Conservation (phyloP, 768 basidiomycete genomes). For the Dentipellis fragilis region DNA sequence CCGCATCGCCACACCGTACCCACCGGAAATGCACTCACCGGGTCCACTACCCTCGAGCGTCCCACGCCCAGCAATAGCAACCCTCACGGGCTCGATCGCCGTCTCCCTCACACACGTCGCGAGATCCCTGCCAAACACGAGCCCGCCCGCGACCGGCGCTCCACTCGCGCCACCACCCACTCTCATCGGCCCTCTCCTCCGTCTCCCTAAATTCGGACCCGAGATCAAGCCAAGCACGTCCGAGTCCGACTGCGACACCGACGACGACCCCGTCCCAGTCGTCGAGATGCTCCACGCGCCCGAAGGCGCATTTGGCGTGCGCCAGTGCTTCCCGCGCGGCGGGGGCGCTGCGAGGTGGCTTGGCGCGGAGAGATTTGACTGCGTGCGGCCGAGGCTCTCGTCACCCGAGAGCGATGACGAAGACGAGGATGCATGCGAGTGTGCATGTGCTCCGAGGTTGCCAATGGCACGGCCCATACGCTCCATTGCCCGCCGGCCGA, state of each 20-base stretch:
- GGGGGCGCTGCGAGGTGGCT: constrained; percentile 2
- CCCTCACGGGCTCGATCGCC: constrained; percentile 25
- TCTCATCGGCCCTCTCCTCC: constrained; percentile 45
- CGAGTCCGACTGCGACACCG: constrained; percentile 38
- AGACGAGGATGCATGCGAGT: constrained; percentile 22
- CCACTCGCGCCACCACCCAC: constrained; percentile 17
- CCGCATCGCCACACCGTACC: constrained; percentile 4
- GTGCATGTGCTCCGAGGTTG: constrained; percentile 1
- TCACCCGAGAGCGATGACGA: constrained; percentile 21
- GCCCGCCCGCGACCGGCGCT: constrained; percentile 27
- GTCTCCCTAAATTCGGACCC: constrained; percentile 44
- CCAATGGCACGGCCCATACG: constrained; percentile 34
- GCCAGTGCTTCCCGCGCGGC: constrained; percentile 29
- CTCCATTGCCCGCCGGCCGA: constrained; percentile 61
- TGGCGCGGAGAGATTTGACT: constrained; percentile 11
- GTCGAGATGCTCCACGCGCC: constrained; percentile 41
- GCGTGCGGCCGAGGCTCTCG: constrained; percentile 10
- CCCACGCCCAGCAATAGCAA: constrained; percentile 3
- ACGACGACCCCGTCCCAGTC: constrained; percentile 33
- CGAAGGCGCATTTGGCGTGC: constrained; percentile 55
- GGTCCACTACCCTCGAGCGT: constrained; percentile 1
- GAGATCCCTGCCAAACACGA: constrained; percentile 63
- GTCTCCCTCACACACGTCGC: constrained; percentile 46
- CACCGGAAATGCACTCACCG: neutral
- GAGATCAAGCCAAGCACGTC: constrained; percentile 21